phyloP scores from a whole-genome alignment of 495 filamentous ascomycete species.

The Pyrenula massariospora region DNA sequence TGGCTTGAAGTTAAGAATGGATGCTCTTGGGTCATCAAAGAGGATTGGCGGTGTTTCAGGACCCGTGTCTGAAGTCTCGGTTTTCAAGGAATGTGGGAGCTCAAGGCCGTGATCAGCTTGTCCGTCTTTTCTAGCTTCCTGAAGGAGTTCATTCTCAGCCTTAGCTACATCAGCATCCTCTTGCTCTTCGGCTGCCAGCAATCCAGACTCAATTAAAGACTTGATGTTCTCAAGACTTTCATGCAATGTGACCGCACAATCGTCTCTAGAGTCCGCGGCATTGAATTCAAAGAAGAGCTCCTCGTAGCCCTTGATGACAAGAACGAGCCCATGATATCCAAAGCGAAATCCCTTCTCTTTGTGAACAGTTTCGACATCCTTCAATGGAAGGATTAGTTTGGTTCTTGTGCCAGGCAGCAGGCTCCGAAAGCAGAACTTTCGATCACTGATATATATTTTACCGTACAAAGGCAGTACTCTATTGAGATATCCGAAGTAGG shows the following conservation, averaged over 20 bases:
- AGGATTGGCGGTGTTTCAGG: conserved; percentile 48
- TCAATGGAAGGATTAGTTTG: conserved; percentile 83
- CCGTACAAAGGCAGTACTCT: conserved; percentile 88
- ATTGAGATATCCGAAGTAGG: conserved; percentile 80
- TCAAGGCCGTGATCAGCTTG: conserved; percentile 41
- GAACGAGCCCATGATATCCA: conserved; percentile 81
- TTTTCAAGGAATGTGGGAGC: conserved; percentile 35
- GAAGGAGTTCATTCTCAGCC: conserved; percentile 69
- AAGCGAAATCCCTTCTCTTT: conserved; percentile 94
- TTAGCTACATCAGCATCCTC: conserved; percentile 66
- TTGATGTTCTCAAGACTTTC: conserved; percentile 61
- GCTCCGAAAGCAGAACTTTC: conserved; percentile 90
- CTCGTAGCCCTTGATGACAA: conserved; percentile 87
- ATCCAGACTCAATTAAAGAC: conserved; percentile 59
- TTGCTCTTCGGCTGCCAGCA: conserved; percentile 57
- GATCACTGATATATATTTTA: conserved; percentile 88
- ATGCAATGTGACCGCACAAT: conserved; percentile 73
- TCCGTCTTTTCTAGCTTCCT: conserved; percentile 60
- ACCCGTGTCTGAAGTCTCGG: background rate
- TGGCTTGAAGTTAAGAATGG: conserved; percentile 92
- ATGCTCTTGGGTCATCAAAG: conserved; percentile 86
- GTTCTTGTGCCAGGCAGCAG: conserved; percentile 82
- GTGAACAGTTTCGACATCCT: conserved; percentile 85
- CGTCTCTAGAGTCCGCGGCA: conserved; percentile 64
- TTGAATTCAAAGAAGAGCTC: conserved; percentile 96